Base-by-base conservation (phyloP, 2,329 filamentous ascomycete species). In the Decorospora gaudefroyi region DNA sequence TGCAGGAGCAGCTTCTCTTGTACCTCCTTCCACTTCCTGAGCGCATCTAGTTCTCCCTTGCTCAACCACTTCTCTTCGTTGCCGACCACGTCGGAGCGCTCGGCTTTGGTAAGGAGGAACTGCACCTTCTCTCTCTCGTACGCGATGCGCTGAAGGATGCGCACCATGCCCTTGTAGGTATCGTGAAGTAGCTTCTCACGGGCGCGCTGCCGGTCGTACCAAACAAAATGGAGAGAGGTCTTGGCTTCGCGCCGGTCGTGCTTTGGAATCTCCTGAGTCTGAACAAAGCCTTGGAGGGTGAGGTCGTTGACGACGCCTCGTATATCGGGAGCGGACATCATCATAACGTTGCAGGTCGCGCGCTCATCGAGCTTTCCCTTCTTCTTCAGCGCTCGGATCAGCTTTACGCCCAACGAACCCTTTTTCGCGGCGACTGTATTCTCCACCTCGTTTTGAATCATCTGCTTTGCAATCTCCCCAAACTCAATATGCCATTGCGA, bases 321-420 rank as follows among this genome's bases (percentile, higher is more conserved):
- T 16, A 97, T 83, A 39, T 96, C 89, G 45, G 86, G 84, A 60
- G 92, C 88, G 44, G 87, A 86, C 76, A 96, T 86, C 49, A 99
- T 81, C 39, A 87, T 88, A 42, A 90, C 79, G 35, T 85, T 84
- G 25, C 88, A 87, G 9, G 96, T 78, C 49, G 88, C 85, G 70
- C 95, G 95, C 70, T 99, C 93, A 56, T 97, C 92, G n/a, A 97
- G 77, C 65, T 93, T 96, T 39, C 93, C 93, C 64, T 91, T 90
- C 46, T 87, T 85, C 26, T 87, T 81, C 13, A 99, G 79, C 42
- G 97, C 90, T 13, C 90, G 86, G 13, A 90, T 81, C n/a, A 99
- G 77, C 6, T 92, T 87, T 12, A 92, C 79, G 1, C 90, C 90
- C 32, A 87, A 77, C 6, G 82, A 80, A 6, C 90, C 90, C 57